Evolutionary conservation across 2,329 filamentous ascomycete species (phyloP).

Genomic region (Diaporthe destruens): DNA sequence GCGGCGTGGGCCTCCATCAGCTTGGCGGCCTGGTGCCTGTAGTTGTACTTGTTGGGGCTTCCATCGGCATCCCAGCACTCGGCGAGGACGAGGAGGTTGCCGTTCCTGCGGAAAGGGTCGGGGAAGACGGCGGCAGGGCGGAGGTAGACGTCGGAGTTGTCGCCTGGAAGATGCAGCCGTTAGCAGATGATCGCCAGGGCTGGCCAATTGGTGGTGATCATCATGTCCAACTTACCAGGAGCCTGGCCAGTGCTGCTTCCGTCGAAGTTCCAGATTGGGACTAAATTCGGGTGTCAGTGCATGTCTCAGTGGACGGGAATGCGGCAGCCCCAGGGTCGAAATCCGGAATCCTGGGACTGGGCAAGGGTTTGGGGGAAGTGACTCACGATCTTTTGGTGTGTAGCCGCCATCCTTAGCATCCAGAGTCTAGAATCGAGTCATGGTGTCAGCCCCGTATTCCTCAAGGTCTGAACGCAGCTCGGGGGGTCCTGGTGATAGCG

Average conservation of each 20-base stretch:
- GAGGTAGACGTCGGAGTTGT: constrained; percentile 98
- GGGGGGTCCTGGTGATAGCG: constrained; percentile 23
- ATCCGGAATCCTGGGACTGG: not conserved
- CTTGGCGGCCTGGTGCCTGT: constrained; percentile 89
- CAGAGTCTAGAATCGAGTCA: constrained; percentile 58
- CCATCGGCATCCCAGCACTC: constrained; percentile 97
- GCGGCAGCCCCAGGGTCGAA: not conserved
- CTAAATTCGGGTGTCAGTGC: constrained; percentile 4
- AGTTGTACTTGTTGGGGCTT: constrained; percentile 98
- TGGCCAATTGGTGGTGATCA: not conserved
- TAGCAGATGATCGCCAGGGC: not conserved
- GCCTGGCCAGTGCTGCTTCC: constrained; percentile 88
- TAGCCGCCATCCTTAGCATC: constrained; percentile 59
- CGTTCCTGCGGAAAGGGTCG: constrained; percentile 81
- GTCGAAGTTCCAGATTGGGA: constrained; percentile 45
- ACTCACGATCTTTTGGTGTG: constrained; percentile 59
- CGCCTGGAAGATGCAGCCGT: constrained; percentile 60
- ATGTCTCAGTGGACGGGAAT: not conserved
- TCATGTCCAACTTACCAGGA: constrained; percentile 16
- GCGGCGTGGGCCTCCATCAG: constrained; percentile 89
- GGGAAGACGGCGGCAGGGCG: constrained; percentile 70
- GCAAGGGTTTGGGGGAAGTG: not conserved
- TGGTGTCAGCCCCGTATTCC: constrained; percentile 17
- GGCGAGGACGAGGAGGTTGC: constrained; percentile 93
- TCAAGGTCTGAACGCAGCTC: constrained; percentile 6